A percentile compares a stretch with the other conserved stretches of the same genome.
Conservation (phyloP, 2,329 filamentous ascomycete genomes). For the Scedosporium apiospermum region DNA sequence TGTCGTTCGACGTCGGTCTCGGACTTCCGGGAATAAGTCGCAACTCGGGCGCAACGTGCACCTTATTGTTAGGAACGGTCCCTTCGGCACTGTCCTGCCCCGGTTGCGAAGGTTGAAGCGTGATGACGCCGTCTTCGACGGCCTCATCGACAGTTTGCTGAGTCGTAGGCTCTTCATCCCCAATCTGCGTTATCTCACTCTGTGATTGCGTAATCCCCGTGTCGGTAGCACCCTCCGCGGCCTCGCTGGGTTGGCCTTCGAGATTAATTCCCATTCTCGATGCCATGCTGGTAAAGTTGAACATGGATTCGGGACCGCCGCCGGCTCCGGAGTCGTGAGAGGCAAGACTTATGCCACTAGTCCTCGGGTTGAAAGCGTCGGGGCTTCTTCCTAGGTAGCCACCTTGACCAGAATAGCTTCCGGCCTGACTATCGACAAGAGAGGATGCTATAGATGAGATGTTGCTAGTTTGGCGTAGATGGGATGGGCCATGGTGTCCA, state of each 20-base stretch:
- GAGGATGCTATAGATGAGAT: constrained; percentile 79
- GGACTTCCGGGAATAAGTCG: constrained; percentile 43
- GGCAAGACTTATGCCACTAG: constrained; percentile 43
- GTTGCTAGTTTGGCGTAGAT: constrained; percentile 76
- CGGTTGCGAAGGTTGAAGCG: constrained; percentile 8
- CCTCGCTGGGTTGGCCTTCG: constrained; percentile 19
- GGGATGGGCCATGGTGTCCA: constrained; percentile 51
- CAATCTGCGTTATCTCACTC: constrained; percentile 16
- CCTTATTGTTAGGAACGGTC: constrained; percentile 9
- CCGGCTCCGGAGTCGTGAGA: constrained; percentile 39
- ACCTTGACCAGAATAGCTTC: constrained; percentile 34
- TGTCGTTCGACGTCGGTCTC: constrained; percentile 18
- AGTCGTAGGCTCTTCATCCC: constrained; percentile 20
- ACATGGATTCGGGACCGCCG: constrained; percentile 63
- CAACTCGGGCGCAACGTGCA: constrained; percentile 28
- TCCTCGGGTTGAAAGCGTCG: constrained; percentile 38
- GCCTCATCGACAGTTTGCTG: constrained; percentile 23
- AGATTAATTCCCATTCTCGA: constrained; percentile 67
- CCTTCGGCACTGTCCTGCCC: constrained; percentile 7
- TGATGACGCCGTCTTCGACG: constrained; percentile 12
- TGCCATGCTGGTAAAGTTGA: constrained; percentile 83
- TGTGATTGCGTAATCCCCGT: background rate
- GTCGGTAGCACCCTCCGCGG: background rate
- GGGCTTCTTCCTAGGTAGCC: constrained; percentile 7
- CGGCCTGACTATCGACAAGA: constrained; percentile 54